Evolutionary conservation across 768 basidiomycete genomes (phyloP).

Genomic region (Megacollybia marginata): DNA sequence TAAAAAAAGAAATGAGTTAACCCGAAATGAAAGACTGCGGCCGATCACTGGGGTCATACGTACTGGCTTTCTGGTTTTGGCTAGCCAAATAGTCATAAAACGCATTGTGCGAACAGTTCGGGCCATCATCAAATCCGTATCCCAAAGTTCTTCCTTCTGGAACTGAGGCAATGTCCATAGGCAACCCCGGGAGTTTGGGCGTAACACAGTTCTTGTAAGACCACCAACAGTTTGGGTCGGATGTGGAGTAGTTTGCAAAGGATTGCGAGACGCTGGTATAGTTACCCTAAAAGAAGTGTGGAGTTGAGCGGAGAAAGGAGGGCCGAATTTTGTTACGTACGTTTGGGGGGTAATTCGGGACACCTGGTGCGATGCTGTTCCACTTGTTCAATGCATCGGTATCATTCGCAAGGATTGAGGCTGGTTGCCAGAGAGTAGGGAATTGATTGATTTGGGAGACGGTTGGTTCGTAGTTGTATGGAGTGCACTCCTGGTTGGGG

Average conservation of each 20-base stretch:
- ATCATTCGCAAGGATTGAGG: conserved; percentile 35
- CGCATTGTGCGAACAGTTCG: conserved; percentile 56
- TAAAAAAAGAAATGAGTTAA: not conserved
- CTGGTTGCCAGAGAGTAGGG: conserved; percentile 37
- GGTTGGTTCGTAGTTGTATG: conserved; percentile 34
- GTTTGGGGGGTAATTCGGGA: conserved; percentile 44
- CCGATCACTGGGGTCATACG: conserved; percentile 14
- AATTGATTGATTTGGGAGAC: conserved; percentile 25
- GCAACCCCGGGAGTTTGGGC: conserved; percentile 38
- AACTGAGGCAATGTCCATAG: conserved; percentile 34
- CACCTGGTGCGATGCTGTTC: conserved; percentile 28
- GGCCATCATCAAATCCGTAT: conserved; percentile 60
- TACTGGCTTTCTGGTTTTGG: conserved; percentile 55
- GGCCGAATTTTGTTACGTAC: no score
- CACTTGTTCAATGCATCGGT: conserved; percentile 35
- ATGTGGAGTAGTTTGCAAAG: conserved; percentile 23
- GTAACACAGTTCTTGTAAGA: conserved; percentile 29
- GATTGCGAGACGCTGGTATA: conserved; percentile 16
- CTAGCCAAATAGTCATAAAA: conserved; percentile 48
- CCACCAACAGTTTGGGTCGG: conserved; percentile 47
- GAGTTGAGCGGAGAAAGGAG: not conserved
- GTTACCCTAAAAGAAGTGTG: conserved; percentile 13
- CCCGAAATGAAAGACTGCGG: not conserved
- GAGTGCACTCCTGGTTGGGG: conserved; percentile 30
- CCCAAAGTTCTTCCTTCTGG: conserved; percentile 40